Conservation (phyloP, 2,329 filamentous ascomycete species). For the Ophidiomyces ophidiicola region DNA sequence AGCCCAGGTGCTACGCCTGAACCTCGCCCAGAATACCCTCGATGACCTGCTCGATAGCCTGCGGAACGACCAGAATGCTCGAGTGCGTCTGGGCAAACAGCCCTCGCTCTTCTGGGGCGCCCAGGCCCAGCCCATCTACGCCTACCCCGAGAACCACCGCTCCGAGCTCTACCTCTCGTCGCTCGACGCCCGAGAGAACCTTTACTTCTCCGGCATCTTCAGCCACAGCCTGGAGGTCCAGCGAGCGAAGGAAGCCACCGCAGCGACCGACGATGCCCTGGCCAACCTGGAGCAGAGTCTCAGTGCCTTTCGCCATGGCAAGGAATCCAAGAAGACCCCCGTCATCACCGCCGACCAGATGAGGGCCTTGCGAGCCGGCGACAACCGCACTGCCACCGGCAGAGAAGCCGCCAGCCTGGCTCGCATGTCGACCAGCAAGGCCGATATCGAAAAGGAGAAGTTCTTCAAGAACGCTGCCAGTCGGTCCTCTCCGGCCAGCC, state of each 20-base stretch:
- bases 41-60: constrained; percentile 37
- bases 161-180: constrained; percentile 46
- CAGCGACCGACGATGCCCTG: constrained; percentile 48
- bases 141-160: constrained; percentile 41
- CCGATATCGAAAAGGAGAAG: constrained; percentile 32
- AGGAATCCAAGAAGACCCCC: constrained; percentile 46
- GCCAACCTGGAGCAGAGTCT: constrained; percentile 48
- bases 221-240: constrained; percentile 46
- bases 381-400: constrained; percentile 23
- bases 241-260: constrained; percentile 43
- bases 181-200: constrained; percentile 30
- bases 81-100: constrained; percentile 37
- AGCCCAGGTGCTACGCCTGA: constrained; percentile 37
- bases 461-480: constrained; percentile 28
- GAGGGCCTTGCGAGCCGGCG: constrained; percentile 27
- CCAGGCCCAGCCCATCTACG: constrained; percentile 44
- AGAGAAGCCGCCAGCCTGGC: constrained; percentile 21
- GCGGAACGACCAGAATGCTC: constrained; percentile 32
- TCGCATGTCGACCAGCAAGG: constrained; percentile 27
- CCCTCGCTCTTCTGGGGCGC: constrained; percentile 47
- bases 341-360: constrained; percentile 30
- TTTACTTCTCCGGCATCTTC: constrained; percentile 46
- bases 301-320: constrained; percentile 47
- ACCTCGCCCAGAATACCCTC: constrained; percentile 34
- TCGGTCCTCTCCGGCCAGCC: constrained; percentile 33